These are phyloP conservation scores for Entomortierella lignicola DNA, from an alignment of 192 early-diverging fungal species.

Conservation along the genomic window DNA sequence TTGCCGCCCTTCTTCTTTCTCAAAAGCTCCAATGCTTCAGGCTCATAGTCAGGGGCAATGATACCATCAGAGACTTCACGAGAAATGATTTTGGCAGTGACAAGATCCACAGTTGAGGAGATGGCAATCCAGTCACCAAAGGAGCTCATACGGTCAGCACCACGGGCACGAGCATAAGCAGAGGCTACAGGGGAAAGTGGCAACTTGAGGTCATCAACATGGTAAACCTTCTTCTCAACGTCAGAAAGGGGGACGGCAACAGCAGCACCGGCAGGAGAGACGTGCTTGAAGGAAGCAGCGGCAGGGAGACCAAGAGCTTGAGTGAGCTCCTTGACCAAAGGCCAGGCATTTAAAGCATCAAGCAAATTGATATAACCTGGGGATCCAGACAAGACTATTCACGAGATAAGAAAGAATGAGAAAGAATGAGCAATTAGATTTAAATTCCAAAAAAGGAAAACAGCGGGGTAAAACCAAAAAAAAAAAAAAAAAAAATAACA, in stretches of 20 bases:
- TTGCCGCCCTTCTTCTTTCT: constrained; percentile 97
- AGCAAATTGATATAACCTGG: constrained; percentile 99
- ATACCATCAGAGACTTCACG: constrained; percentile 98
- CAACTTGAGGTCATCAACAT: constrained; percentile 86
- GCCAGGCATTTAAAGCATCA: constrained; percentile 97
- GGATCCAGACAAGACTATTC: constrained; percentile 85
- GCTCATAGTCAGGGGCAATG: constrained; percentile 91
- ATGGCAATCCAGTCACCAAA: constrained; percentile 99
- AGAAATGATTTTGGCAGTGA: constrained; percentile 95
- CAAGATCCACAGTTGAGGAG: constrained; percentile 87
- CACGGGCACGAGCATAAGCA: constrained; percentile 98
- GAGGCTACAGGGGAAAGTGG: constrained; percentile 85
- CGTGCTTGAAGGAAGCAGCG: constrained; percentile 99
- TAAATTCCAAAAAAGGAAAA: constrained; percentile 43
- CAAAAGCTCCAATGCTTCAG: constrained; percentile 90
- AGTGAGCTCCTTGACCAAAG: constrained; percentile 96
- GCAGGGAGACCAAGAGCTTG: constrained; percentile 89
- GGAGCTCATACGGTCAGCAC: constrained; percentile 98
- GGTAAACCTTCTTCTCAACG: constrained; percentile 89
- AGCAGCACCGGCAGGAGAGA: constrained; percentile 97
- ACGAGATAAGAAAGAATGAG: background rate
- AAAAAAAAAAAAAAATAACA: constrained; percentile 9
- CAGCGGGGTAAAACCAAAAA: constrained; percentile 39
- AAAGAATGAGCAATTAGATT: background rate
- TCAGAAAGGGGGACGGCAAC: constrained; percentile 85